Evolutionary conservation across 192 early-diverging fungal genomes (phyloP).

Genomic region (Glomus cerebriforme): DNA sequence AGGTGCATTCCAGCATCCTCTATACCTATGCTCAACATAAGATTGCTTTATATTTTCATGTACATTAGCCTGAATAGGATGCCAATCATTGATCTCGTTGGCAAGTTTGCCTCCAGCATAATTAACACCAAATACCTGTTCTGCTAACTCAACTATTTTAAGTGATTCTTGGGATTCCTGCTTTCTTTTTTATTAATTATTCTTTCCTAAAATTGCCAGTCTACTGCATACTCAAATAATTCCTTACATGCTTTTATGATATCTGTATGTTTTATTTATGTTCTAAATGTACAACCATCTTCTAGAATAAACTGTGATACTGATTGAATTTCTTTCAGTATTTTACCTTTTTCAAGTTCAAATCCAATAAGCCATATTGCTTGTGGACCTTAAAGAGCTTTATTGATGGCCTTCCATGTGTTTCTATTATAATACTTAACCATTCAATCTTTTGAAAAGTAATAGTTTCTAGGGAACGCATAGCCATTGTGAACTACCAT

Average conservation of each 20-base stretch:
- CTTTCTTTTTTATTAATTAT: conserved; percentile 28
- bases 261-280: conserved; percentile 18
- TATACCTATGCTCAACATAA: conserved; percentile 14
- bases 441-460: conserved; percentile 24
- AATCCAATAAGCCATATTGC: conserved; percentile 25
- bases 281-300: conserved; percentile 24
- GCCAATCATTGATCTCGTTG: conserved; percentile 16
- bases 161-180: background rate
- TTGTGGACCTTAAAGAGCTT: conserved; percentile 26
- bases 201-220: conserved; percentile 9
- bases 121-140: conserved; percentile 24
- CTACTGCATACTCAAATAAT: conserved; percentile 19
- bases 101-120: conserved; percentile 11
- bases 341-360: conserved; percentile 1
- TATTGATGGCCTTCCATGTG: conserved; percentile 8
- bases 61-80: background rate
- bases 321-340: conserved; percentile 1
- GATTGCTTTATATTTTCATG: conserved; percentile 25
- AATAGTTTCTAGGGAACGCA: conserved; percentile 7
- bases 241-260: conserved; percentile 23
- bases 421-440: conserved; percentile 14
- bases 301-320: conserved; percentile 18
- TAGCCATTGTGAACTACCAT: conserved; percentile 4
- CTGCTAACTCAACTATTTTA: conserved; percentile 29
- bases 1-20: background rate